phyloP scores from a whole-genome alignment of 2,329 filamentous ascomycete genomes.

The Aspergillus sp. region DNA sequence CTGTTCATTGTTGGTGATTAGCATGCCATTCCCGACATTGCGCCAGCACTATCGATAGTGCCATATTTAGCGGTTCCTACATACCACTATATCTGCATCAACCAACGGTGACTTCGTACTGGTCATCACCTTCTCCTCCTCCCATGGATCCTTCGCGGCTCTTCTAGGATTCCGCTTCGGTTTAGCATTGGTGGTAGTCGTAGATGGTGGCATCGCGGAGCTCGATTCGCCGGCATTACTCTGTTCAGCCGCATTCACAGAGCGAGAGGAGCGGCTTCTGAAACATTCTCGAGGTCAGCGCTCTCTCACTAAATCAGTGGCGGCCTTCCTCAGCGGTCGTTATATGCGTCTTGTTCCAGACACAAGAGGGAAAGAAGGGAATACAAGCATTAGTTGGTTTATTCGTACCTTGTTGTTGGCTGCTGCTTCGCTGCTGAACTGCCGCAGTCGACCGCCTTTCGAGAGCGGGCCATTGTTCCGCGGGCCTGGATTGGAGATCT shows the following conservation, averaged over 20 bases:
- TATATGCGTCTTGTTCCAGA: neutral
- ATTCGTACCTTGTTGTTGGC: slow-evolving; percentile 21
- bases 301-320: neutral
- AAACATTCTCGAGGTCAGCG: slow-evolving; percentile 20
- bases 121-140: slow-evolving; percentile 42
- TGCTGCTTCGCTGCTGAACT: slow-evolving; percentile 24
- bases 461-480: slow-evolving; percentile 36
- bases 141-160: slow-evolving; percentile 39
- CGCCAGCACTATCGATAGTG: neutral
- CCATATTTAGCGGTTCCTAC: slow-evolving; percentile 11
- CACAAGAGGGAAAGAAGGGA: neutral
- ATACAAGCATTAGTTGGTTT: slow-evolving; percentile 8
- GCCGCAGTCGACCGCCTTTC: slow-evolving; percentile 40
- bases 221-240: slow-evolving; percentile 26
- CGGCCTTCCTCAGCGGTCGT: neutral
- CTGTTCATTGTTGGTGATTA: slow-evolving; percentile 25
- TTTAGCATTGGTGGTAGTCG: slow-evolving; percentile 22
- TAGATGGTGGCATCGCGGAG: slow-evolving; percentile 30
- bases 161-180: slow-evolving; percentile 37
- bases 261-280: slow-evolving; percentile 24
- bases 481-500: slow-evolving; percentile 13
- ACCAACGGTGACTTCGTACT: slow-evolving; percentile 41
- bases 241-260: slow-evolving; percentile 31
- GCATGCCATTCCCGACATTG: neutral
- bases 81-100: slow-evolving; percentile 43